Conservation (phyloP, 1,139 yeast genomes). For the Saccharomyces hybrid region DNA sequence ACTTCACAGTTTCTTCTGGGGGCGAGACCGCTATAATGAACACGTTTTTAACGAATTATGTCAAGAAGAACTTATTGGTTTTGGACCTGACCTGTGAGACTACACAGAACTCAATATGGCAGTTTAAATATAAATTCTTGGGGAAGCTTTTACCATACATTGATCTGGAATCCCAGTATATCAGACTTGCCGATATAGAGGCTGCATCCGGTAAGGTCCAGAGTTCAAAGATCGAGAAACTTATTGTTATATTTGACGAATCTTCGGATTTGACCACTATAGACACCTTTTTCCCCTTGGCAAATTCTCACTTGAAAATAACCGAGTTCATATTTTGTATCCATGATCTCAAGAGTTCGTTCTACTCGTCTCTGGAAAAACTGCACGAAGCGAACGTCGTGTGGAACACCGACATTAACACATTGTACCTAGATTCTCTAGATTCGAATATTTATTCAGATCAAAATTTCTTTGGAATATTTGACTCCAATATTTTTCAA, state of each 20-base stretch:
- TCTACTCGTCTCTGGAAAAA: not conserved
- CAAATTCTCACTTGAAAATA: not conserved
- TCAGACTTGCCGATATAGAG: not conserved
- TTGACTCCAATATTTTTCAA: conserved; percentile 9
- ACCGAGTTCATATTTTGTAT: not conserved
- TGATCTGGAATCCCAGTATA: not conserved
- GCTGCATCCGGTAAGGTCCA: not conserved
- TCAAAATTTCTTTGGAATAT: conserved; percentile 16
- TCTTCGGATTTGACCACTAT: not conserved
- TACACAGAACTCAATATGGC: not conserved
- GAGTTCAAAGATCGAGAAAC: not conserved
- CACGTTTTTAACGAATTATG: not conserved
- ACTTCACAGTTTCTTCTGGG: not conserved
- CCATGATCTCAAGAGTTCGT: not conserved
- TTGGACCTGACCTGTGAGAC: not conserved
- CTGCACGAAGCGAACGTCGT: not conserved
- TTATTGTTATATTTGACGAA: not conserved
- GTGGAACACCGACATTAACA: not conserved
- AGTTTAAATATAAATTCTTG: not conserved
- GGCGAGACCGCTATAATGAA: not conserved
- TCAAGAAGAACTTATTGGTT: not conserved
- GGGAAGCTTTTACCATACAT: not conserved
- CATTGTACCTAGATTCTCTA: not conserved
- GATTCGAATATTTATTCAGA: conserved; percentile 7
- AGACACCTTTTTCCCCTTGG: not conserved